Conservation (phyloP, 352 stramenopile species). For the Pythium myriotylum region DNA sequence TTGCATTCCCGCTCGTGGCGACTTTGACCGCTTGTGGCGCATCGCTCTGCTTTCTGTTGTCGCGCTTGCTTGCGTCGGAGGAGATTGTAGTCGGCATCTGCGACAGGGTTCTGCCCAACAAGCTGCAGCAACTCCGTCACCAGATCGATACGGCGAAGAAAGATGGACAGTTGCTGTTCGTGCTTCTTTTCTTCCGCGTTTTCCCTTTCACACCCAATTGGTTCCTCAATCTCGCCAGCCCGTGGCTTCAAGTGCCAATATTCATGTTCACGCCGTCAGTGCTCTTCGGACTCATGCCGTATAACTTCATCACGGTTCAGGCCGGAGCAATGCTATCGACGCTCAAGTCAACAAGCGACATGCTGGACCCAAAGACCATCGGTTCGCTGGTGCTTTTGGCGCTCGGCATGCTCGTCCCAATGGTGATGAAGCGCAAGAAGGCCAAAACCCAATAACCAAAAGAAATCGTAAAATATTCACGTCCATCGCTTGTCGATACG, state of each 20-base stretch:
- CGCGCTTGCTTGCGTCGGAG: constrained; percentile 59
- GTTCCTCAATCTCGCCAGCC: constrained; percentile 83
- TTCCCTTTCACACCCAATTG: constrained; percentile 87
- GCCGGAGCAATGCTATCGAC: constrained; percentile 75
- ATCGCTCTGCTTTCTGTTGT: constrained; percentile 76
- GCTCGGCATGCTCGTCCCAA: constrained; percentile 69
- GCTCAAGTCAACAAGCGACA: constrained; percentile 63
- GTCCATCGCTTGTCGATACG: not conserved
- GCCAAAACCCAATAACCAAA: constrained; percentile 18
- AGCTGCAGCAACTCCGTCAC: constrained; percentile 48
- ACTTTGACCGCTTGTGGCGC: constrained; percentile 67
- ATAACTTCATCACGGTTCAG: constrained; percentile 85
- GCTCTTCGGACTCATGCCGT: constrained; percentile 71
- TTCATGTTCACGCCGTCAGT: constrained; percentile 66
- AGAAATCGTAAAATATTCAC: not conserved
- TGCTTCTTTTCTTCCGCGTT: constrained; percentile 77
- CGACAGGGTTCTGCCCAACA: constrained; percentile 60
- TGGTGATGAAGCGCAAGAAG: constrained; percentile 48
- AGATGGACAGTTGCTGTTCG: constrained; percentile 51
- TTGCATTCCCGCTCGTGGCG: constrained; percentile 75
- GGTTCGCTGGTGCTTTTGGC: constrained; percentile 60
- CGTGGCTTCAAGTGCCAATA: constrained; percentile 75
- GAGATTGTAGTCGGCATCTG: constrained; percentile 59
- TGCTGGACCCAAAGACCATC: constrained; percentile 62
- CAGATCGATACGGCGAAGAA: constrained; percentile 58